phyloP scores from a whole-genome alignment of 1,139 yeast species.

The Protomyces pachydermus region DNA sequence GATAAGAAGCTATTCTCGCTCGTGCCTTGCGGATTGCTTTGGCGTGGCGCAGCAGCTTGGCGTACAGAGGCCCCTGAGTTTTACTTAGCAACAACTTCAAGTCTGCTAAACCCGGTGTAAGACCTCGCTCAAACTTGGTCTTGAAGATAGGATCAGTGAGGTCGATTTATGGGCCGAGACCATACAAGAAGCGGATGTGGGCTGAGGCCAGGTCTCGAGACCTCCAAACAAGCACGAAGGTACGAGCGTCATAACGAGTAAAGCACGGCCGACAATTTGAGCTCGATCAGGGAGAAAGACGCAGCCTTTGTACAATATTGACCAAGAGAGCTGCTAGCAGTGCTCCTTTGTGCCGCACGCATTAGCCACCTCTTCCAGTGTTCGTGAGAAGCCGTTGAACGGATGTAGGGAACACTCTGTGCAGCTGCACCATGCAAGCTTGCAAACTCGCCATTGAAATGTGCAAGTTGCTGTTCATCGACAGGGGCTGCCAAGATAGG shows the following conservation, averaged over 20 bases:
- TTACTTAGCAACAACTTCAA: constrained; percentile 11
- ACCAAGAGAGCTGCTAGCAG: constrained; percentile 38
- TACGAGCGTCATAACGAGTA: constrained; percentile 36
- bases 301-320: constrained; percentile 35
- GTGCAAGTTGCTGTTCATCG: constrained; percentile 36
- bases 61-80: constrained; percentile 11
- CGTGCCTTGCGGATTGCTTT: constrained; percentile 16
- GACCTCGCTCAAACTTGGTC: constrained; percentile 15
- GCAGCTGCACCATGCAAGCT: constrained; percentile 35
- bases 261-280: constrained; percentile 33
- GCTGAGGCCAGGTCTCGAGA: constrained; percentile 36
- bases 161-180: constrained; percentile 36
- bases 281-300: constrained; percentile 35
- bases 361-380: constrained; percentile 35
- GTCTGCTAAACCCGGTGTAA: constrained; percentile 5
- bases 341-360: constrained; percentile 33
- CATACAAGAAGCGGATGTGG: constrained; percentile 36
- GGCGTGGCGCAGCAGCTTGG: constrained; percentile 16
- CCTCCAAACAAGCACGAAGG: constrained; percentile 36
- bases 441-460: constrained; percentile 36
- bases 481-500: constrained; percentile 36
- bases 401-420: constrained; percentile 35
- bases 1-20: constrained; percentile 51
- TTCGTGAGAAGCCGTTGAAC: constrained; percentile 36
- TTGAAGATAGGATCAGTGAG: constrained; percentile 36